phyloP scores from a whole-genome alignment of 2,329 filamentous ascomycete genomes.

The Diplocarpon rosae region DNA sequence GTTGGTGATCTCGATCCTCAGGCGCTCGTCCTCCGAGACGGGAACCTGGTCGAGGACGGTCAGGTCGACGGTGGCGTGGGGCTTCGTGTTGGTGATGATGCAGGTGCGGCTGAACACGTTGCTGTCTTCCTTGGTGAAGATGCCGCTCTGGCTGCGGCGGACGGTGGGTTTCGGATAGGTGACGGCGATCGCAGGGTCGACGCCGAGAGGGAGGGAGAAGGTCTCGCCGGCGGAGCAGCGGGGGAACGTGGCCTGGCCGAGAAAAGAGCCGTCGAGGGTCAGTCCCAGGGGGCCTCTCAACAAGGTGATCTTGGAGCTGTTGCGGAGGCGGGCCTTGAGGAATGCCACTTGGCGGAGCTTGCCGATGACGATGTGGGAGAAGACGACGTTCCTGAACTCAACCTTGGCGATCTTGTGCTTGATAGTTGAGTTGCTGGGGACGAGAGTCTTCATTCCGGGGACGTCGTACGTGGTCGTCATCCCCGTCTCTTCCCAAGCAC shows the following conservation, averaged over 20 bases:
- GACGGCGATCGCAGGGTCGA: constrained; percentile 46
- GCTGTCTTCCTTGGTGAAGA: constrained; percentile 43
- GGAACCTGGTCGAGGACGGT: constrained; percentile 50
- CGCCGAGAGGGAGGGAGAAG: constrained; percentile 44
- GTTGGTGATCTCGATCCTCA: constrained; percentile 39
- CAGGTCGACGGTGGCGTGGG: constrained; percentile 32
- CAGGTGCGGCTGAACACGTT: constrained; percentile 39
- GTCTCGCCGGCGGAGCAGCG: constrained; percentile 43
- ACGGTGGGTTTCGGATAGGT: constrained; percentile 45
- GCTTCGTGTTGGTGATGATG: constrained; percentile 40
- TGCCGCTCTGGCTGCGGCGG: constrained; percentile 37
- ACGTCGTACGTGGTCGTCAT: constrained; percentile 49
- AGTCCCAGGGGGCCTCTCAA: constrained; percentile 44
- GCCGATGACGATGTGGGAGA: constrained; percentile 47
- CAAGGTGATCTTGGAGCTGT: constrained; percentile 44
- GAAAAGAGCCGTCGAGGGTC: constrained; percentile 52
- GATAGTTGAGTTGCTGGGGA: constrained; percentile 37
- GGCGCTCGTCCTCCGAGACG: constrained; percentile 47
- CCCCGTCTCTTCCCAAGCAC: constrained; percentile 45
- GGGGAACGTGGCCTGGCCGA: constrained; percentile 45
- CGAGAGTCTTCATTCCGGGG: constrained; percentile 44
- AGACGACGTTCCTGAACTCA: constrained; percentile 37
- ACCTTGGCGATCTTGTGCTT: constrained; percentile 51
- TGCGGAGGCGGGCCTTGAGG: constrained; percentile 45
- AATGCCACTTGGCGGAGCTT: constrained; percentile 51